phyloP scores from a whole-genome alignment of 2,329 filamentous ascomycete genomes.

The Coniochaeta sp. region DNA sequence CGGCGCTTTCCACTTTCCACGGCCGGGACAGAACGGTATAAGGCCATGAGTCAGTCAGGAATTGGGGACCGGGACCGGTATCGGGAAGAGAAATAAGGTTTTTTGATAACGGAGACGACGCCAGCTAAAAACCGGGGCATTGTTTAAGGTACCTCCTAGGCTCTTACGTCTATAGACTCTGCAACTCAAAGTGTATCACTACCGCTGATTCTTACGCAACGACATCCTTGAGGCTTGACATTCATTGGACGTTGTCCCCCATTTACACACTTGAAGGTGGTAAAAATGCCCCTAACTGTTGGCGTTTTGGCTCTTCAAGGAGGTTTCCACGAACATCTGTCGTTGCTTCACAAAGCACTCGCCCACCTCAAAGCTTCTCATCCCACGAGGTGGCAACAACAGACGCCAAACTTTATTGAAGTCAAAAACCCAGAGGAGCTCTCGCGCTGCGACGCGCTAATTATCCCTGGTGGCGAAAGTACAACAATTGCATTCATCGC shows the following conservation, averaged over 20 bases:
- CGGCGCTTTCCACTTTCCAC: background rate
- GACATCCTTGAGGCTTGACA: too few relatives aligned
- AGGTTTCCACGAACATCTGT: conserved; percentile 80
- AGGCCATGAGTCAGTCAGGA: background rate
- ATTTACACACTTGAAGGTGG: background rate
- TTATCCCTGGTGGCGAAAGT: conserved; percentile 92
- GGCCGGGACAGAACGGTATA: background rate
- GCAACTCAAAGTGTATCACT: too few relatives aligned
- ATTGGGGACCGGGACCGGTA: background rate
- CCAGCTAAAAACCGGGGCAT: background rate
- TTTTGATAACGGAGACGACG: background rate
- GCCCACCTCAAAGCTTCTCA: conserved; percentile 27
- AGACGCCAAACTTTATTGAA: conserved; percentile 59
- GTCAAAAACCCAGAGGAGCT: conserved; percentile 73
- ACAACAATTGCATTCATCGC: conserved; percentile 90
- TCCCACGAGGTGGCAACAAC: background rate
- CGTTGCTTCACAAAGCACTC: conserved; percentile 62
- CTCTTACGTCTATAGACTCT: too few relatives aligned
- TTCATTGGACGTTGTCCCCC: background rate
- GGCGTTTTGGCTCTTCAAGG: conserved; percentile 71
- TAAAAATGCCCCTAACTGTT: conserved; percentile 32
- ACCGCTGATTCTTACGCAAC: too few relatives aligned
- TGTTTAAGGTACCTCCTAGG: too few relatives aligned
- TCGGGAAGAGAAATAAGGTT: background rate
- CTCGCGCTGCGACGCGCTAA: conserved; percentile 66